Evolutionary conservation across 169 alveolate genomes (phyloP), one percentile per base, ranked within the genome.

Genomic region (Sarcocystis neurona): DNA sequence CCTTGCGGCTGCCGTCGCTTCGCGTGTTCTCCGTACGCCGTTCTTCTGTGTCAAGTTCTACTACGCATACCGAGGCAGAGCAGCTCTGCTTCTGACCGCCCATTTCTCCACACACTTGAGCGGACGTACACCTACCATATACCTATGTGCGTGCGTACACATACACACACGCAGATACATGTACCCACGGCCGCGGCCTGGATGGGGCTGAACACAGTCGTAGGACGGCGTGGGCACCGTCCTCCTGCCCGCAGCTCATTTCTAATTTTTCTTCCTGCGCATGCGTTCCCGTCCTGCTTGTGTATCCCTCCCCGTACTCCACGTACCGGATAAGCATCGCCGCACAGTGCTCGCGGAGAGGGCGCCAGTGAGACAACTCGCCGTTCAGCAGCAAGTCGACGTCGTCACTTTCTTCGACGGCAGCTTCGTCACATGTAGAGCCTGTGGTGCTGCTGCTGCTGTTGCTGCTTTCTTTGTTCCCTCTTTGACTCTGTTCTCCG

Each of bases 341-440:
- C 27, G 53, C 85, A 50, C 90, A 86, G 90, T 86, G 90, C 47
- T 86, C 85, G 79, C 79, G 78, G 79, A 80, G 68, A 39, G 90
- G 60, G 30, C 85, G 75, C 41, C 44, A 27, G 44, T 60, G 68
- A 30, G n/a, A 32, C 44, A 80, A 60, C 39, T 75, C n/a, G 12
- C 43, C 41, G 39, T 70, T 72, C 6, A 86, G 85, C 39, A 86
- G 58, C 23, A 80, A 63, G 68, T 44, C 90, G 44, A 34, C 84
- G 39, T 79, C 85, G 15, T 34, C 80, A 5, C 27, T 20, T 32
- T 27, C 72, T 0, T 75, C 70, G 20, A 37, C 77, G 30, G 79
- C 70, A 37, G 68, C 89, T 4, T 47, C 34, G 1, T 66, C 79
- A 18, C 43, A 46, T 10, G 66, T 56, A 0, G 47, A 66, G 18